A percentile compares a stretch with the other conserved stretches of the same genome.
Evolutionary conservation across 352 stramenopile species (phyloP).

Genomic region (Phytophthora vignae): DNA sequence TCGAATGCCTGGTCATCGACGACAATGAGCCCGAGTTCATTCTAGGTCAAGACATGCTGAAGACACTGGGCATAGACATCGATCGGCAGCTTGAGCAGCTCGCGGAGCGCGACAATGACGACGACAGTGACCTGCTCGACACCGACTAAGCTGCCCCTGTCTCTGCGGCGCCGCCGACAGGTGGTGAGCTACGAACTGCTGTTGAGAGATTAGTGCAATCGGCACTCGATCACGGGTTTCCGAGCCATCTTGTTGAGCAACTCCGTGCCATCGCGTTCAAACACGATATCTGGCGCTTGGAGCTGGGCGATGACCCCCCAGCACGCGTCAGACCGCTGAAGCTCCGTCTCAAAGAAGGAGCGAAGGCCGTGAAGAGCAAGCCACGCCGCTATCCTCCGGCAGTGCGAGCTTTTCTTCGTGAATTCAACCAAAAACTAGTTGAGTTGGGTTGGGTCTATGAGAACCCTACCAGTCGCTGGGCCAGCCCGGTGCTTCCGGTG

Average conservation of each 20-base stretch:
- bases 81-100: not conserved
- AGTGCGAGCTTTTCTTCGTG: not conserved
- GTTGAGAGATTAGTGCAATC: not conserved
- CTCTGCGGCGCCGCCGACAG: not conserved
- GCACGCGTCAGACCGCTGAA: no score
- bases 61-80: not conserved
- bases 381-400: no score
- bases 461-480: not conserved
- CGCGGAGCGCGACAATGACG: not conserved
- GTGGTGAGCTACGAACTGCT: not conserved
- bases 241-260: no score
- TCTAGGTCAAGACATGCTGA: not conserved
- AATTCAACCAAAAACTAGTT: not conserved
- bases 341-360: no score
- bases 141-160: not conserved
- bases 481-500: not conserved
- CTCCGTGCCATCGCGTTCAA: no score
- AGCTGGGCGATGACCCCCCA: not conserved
- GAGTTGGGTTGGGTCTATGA: not conserved
- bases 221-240: not conserved
- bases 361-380: no score
- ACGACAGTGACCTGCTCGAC: not conserved
- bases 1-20: not conserved
- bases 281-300: no score
- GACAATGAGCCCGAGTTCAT: not conserved